Evolutionary conservation across 352 stramenopile genomes (phyloP), one percentile per base, ranked within the genome.

Genomic region (Aphanomyces invadans): DNA sequence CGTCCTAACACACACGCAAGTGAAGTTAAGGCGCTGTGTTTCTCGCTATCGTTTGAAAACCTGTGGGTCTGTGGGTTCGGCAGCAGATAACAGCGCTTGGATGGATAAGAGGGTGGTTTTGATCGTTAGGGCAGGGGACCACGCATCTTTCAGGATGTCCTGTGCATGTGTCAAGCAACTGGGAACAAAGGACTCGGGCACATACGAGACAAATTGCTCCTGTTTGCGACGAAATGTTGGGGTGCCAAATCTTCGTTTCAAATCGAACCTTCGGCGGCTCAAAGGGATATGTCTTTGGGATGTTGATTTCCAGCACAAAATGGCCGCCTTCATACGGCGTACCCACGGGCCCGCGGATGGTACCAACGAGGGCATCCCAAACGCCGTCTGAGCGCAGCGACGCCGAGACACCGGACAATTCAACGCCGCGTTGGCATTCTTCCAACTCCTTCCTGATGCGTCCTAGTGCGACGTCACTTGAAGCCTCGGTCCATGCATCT

Each of bases 131-230:
- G 96, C 96, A 3, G 96, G 96, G 10, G 89, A 97, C 92, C 92
- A 98, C 73, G 96, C 88, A 77, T 98, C 95, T 75, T 99, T 99
- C 33, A 99, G 77, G 70, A 99, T 98, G 69, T 99, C 96, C 79
- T 96, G 59, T 46, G 38, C 48, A 38, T 67, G 23, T n/a, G n/a
- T n/a, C n/a, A n/a, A n/a, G n/a, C n/a, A n/a, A n/a, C n/a, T n/a
- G n/a, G n/a, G n/a, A n/a, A n/a, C n/a, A n/a, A n/a, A n/a, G n/a
- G n/a, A n/a, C n/a, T n/a, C n/a, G n/a, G n/a, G n/a, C n/a, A n/a
- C n/a, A 56, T 73, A 87, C 90, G 70, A 98, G 80, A 72, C 96
- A 99, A 74, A 99, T 99, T 10, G 93, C 93, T 29, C 96, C 96
- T 7, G 95, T 98, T 80, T 98, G 92, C 2, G 90, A 98, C 19